Percentiles rank a stretch among this genome's conserved stretches.
These are phyloP conservation scores for Ceratopteris richardii DNA, from an alignment of 75 land plant species.

Conservation along the genomic window DNA sequence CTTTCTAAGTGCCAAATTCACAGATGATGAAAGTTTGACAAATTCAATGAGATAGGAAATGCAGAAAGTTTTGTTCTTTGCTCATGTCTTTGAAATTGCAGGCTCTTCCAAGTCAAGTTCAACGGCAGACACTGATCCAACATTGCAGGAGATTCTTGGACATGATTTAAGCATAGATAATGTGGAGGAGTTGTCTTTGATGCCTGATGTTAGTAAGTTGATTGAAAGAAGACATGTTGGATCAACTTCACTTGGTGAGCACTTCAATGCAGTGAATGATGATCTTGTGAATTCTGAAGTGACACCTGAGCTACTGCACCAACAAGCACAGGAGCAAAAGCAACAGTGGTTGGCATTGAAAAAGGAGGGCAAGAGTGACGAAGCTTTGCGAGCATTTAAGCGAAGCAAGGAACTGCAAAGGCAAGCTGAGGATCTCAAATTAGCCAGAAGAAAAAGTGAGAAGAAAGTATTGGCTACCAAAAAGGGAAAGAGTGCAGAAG, in stretches of 20 bases:
- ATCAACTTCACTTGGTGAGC: not conserved
- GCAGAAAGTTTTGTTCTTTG: too few relatives aligned
- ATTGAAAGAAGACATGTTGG: not conserved
- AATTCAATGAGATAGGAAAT: too few relatives aligned
- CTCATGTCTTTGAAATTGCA: too few relatives aligned
- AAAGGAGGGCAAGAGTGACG: constrained; percentile 73
- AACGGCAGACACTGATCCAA: too few relatives aligned
- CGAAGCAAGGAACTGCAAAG: constrained; percentile 90
- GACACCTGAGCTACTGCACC: constrained; percentile 69
- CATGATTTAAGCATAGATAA: too few relatives aligned
- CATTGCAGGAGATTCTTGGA: too few relatives aligned
- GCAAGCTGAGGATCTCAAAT: constrained; percentile 70
- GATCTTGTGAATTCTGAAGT: constrained; percentile 17
- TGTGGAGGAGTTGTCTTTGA: not conserved
- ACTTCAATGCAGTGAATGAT: not conserved
- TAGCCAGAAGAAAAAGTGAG: constrained; percentile 47
- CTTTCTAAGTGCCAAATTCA: too few relatives aligned
- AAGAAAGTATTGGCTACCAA: constrained; percentile 26
- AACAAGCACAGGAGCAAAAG: constrained; percentile 78
- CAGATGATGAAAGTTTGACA: too few relatives aligned
- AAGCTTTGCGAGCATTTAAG: constrained; percentile 84
- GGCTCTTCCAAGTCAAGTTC: too few relatives aligned
- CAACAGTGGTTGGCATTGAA: constrained; percentile 56
- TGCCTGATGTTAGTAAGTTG: not conserved
- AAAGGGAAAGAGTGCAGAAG: not conserved